A percentile compares a stretch with the other conserved stretches of the same genome.
Evolutionary conservation across 768 basidiomycete genomes (phyloP).

Genomic region (Jaapia argillacea): DNA sequence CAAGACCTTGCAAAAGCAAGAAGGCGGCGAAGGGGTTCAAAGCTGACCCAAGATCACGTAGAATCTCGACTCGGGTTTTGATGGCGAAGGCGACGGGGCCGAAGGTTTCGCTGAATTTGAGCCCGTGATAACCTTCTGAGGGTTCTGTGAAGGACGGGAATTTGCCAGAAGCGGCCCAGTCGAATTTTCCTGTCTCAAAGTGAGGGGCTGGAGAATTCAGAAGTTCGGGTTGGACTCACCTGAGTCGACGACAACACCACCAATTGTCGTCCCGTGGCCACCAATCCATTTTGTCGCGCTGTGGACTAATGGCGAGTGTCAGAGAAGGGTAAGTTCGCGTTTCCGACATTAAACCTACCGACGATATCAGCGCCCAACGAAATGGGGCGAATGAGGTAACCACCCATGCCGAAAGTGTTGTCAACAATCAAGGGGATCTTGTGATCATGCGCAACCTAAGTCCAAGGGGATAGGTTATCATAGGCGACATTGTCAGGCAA

Average conservation of each 20-base stretch:
- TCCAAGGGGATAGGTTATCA: not conserved
- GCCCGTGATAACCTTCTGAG: slow-evolving; percentile 67
- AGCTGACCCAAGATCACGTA: slow-evolving; percentile 58
- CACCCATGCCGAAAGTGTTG: slow-evolving; percentile 72
- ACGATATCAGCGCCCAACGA: slow-evolving; percentile 72
- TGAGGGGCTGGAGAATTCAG: not conserved
- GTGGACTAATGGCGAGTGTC: slow-evolving; percentile 33
- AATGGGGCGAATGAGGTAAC: slow-evolving; percentile 61
- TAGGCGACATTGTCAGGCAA: not conserved
- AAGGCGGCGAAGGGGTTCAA: slow-evolving; percentile 69
- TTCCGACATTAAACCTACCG: slow-evolving; percentile 26
- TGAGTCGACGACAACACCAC: slow-evolving; percentile 63
- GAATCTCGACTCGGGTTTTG: slow-evolving; percentile 52
- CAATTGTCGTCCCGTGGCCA: slow-evolving; percentile 73
- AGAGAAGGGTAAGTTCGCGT: slow-evolving; percentile 1
- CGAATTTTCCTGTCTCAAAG: slow-evolving; percentile 45
- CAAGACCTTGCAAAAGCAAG: slow-evolving; percentile 68
- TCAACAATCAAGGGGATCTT: slow-evolving; percentile 74
- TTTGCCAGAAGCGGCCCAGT: slow-evolving; percentile 56
- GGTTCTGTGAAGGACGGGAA: slow-evolving; percentile 73
- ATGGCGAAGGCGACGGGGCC: slow-evolving; percentile 53
- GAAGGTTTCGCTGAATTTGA: slow-evolving; percentile 57
- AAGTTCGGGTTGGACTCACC: slow-evolving; percentile 27
- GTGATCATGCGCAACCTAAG: slow-evolving; percentile 58
- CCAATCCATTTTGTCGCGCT: slow-evolving; percentile 84